phyloP scores from a whole-genome alignment of 2,329 filamentous ascomycete species.

The Basipetospora sp. region DNA sequence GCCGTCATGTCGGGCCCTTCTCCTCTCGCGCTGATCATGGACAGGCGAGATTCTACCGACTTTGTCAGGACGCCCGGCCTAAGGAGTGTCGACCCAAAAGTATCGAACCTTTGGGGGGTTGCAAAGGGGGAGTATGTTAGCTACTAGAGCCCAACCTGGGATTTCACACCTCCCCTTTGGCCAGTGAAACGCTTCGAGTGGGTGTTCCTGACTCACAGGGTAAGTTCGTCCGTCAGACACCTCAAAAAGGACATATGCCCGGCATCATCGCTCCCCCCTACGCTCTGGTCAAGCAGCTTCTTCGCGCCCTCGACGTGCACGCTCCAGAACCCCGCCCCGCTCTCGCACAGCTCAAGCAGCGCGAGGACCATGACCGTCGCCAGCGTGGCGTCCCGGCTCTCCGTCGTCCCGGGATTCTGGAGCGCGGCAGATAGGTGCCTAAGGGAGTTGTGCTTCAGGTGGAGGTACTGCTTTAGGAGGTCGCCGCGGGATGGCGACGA shows the following conservation, averaged over 20 bases:
- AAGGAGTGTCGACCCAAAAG: background rate
- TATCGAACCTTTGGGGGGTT: no score
- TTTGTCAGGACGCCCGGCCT: background rate
- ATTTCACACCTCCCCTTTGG: no score
- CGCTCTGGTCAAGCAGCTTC: background rate
- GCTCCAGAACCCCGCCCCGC: background rate
- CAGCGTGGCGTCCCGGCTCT: background rate
- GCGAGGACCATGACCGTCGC: background rate
- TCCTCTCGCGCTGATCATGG: background rate
- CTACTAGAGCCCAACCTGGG: no score
- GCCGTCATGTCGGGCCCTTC: background rate
- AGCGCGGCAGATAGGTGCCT: background rate
- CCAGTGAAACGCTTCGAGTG: no score
- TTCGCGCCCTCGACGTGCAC: background rate
- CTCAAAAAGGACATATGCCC: no score
- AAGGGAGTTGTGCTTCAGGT: background rate
- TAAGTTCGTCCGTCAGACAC: no score
- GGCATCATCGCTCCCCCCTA: no score
- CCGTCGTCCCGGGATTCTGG: background rate
- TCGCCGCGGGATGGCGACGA: background rate
- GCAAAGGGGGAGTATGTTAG: no score
- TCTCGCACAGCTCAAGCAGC: background rate
- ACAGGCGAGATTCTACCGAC: background rate
- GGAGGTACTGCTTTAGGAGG: background rate
- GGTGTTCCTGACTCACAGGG: no score